Evolutionary conservation across 768 basidiomycete genomes (phyloP), one percentile per base, ranked within the genome.

Genomic region (Boletus barrowsii): DNA sequence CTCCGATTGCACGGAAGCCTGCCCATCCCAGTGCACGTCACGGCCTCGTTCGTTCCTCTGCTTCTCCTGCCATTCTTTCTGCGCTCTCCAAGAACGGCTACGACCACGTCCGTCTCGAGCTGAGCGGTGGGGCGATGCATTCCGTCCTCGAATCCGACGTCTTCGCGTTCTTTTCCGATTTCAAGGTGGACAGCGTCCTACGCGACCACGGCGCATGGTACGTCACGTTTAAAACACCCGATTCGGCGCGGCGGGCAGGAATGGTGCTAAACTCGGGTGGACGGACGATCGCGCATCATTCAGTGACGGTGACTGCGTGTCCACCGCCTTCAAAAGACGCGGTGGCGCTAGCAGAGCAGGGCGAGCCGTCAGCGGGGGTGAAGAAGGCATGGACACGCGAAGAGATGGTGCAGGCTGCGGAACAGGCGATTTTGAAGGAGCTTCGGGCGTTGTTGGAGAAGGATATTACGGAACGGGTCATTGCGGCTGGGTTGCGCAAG

Each of bases 151-250:
- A 90, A 64, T 84, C 83, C 35, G 84, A 88, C 56, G 82, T 94
- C n/a, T 66, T 71, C 56, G 73, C 69, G 52, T 88, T 88, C 62
- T 86, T 93, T 65, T 76, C 78, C 36, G 81, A 78, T 46, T 92
- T 92, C 71, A 76, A 83, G 57, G 80, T 88, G 18, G 83, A 91
- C 45, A 79, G 83, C 78, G 78, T 94, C 26, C 73, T 93, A 2
- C 80, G 82, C 57, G 88, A 89, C 66, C 79, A 81, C 47, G 71
- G 73, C 2, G 88, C 85, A 10, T 87, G 90, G 78, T 95, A 93
- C 65, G 79, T 94, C 58, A 88, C 92, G 4, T 98, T 97, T 67
- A 64, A 73, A 18, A 80, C 82, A 5, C 65, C 75, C 3, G 81
- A 81, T 51, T 68, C 79, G 0, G 93, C 93, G 0, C 76, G 83